Conservation (phyloP, 495 filamentous ascomycete species). For the Hyaloscypha variabilis region DNA sequence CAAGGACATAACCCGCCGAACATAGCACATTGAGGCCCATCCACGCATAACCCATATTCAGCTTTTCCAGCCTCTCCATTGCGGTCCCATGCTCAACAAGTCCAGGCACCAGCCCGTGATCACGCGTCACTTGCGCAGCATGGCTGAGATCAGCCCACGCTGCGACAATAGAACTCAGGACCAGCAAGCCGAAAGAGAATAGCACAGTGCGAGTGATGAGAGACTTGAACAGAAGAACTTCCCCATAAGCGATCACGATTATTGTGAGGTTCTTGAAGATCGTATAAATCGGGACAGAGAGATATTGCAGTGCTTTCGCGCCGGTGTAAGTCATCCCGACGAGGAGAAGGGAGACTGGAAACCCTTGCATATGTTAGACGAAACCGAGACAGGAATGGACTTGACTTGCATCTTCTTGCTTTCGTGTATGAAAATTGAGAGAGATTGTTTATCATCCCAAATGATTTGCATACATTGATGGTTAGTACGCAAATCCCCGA, state of each 20-base stretch:
- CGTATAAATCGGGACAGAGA: constrained; percentile 98
- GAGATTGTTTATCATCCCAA: constrained; percentile 84
- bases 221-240: constrained; percentile 98
- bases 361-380: constrained; percentile 61
- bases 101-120: no score
- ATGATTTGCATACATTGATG: constrained; percentile 80
- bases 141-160: constrained; percentile 99
- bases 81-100: constrained; percentile 65
- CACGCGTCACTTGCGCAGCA: no score
- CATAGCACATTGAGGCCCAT: constrained; percentile 97
- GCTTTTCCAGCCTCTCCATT: constrained; percentile 70
- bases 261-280: constrained; percentile 99
- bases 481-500: constrained; percentile 87
- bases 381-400: constrained; percentile 15
- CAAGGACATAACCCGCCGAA: constrained; percentile 83
- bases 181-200: constrained; percentile 99
- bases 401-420: constrained; percentile 78
- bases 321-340: constrained; percentile 99
- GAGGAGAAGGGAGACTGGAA: constrained; percentile 92
- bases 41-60: constrained; percentile 97
- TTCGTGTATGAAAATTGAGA: constrained; percentile 84
- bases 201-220: constrained; percentile 84
- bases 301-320: constrained; percentile 93
- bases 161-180: constrained; percentile 89
- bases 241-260: constrained; percentile 97